These are phyloP conservation scores for Tolypocladium sp. DNA, from an alignment of 2,329 filamentous ascomycete species.

Conservation along the genomic window DNA sequence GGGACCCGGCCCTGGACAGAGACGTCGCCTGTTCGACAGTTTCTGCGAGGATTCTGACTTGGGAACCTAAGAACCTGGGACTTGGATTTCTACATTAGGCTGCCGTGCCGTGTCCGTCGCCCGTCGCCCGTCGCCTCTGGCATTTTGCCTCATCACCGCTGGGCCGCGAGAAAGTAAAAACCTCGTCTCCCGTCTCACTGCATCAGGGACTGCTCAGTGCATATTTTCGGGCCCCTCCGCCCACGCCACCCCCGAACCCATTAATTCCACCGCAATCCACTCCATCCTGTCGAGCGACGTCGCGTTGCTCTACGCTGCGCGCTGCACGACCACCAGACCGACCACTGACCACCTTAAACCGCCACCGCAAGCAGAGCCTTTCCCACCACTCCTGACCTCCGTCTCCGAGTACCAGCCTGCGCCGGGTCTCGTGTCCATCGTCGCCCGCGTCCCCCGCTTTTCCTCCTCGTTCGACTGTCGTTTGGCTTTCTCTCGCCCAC, in stretches of 20 bases:
- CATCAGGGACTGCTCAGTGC: background rate
- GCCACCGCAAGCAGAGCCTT: background rate
- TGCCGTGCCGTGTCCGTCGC: background rate
- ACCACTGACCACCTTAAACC: background rate
- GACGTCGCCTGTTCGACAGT: slow-evolving; percentile 1
- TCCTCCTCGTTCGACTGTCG: background rate
- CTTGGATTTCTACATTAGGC: background rate
- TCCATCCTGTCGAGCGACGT: background rate
- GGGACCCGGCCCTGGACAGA: background rate
- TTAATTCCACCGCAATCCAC: background rate
- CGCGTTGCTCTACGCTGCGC: background rate
- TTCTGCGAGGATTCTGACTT: background rate
- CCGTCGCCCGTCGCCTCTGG: background rate
- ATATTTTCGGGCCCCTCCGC: background rate
- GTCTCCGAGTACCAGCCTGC: background rate
- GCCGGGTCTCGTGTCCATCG: slow-evolving; percentile 1
- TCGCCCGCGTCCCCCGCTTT: background rate
- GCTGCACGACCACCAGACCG: background rate
- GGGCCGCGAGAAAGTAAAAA: background rate
- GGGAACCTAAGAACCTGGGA: background rate
- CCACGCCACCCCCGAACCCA: background rate
- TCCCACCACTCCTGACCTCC: background rate
- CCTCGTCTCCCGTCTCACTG: background rate
- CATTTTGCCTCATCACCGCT: background rate
- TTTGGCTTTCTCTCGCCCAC: background rate